These are phyloP conservation scores for Zalaria sp. DNA, from an alignment of 2,329 filamentous ascomycete genomes.

Conservation along the genomic window DNA sequence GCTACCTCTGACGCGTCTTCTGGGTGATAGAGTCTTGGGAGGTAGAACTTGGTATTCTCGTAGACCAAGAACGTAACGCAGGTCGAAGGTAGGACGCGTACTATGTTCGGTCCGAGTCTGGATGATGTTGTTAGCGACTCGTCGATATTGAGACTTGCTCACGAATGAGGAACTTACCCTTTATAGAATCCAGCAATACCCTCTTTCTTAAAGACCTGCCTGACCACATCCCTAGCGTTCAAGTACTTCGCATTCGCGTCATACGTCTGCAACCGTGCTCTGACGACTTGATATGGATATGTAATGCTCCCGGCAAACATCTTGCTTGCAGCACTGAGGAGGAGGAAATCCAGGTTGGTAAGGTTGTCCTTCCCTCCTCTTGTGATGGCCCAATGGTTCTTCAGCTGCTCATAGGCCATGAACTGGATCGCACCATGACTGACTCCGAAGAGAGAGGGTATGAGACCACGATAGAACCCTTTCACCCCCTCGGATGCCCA, in stretches of 20 bases:
- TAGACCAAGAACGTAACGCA: slow-evolving; percentile 97
- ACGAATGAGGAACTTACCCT: slow-evolving; percentile 32
- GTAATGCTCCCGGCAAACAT: slow-evolving; percentile 78
- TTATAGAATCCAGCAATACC: slow-evolving; percentile 80
- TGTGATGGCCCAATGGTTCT: slow-evolving; percentile 41
- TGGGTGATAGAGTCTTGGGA: slow-evolving; percentile 29
- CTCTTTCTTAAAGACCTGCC: slow-evolving; percentile 64
- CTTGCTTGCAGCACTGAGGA: slow-evolving; percentile 69
- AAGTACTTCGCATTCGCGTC: slow-evolving; percentile 63
- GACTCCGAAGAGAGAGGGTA: slow-evolving; percentile 73
- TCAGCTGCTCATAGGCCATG: slow-evolving; percentile 74
- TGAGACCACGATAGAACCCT: slow-evolving; percentile 80
- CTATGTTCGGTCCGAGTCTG: slow-evolving; percentile 64
- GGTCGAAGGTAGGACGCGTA: slow-evolving; percentile 83
- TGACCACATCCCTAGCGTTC: slow-evolving; percentile 56
- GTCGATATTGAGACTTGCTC: background rate
- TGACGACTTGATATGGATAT: slow-evolving; percentile 89
- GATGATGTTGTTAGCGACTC: slow-evolving; percentile 1
- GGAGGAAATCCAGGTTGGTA: slow-evolving; percentile 63
- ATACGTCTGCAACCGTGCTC: slow-evolving; percentile 81
- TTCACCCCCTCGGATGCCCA: slow-evolving; percentile 54
- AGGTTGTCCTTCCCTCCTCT: slow-evolving; percentile 30
- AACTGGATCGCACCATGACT: slow-evolving; percentile 92
- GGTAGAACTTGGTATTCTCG: slow-evolving; percentile 73
- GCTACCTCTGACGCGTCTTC: background rate